Evolutionary conservation across 1,284 basidiomycete species (phyloP).

Genomic region (Ganoderma leucocontextum): DNA sequence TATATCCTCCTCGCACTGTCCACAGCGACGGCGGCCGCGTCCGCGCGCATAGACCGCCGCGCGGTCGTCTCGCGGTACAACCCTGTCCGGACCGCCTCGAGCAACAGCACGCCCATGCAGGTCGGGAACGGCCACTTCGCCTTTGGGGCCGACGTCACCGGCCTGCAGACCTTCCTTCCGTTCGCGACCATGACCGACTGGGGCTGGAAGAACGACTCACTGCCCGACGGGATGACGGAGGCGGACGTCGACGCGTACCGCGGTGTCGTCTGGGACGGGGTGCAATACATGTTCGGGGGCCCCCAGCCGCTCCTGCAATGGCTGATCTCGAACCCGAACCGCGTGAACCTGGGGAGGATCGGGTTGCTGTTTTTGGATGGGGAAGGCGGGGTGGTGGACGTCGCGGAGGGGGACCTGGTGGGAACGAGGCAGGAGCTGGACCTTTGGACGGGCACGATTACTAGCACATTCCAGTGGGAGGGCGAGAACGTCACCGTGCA

Average conservation of each 20-base stretch:
- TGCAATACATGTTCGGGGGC: constrained; percentile 63
- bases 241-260: constrained; percentile 56
- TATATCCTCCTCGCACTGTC: background rate
- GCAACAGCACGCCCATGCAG: constrained; percentile 60
- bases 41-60: constrained; percentile 38
- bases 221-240: constrained; percentile 53
- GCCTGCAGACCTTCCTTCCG: constrained; percentile 63
- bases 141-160: constrained; percentile 66
- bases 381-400: constrained; percentile 41
- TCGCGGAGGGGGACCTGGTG: constrained; percentile 51
- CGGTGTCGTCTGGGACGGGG: constrained; percentile 59
- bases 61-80: constrained; percentile 60
- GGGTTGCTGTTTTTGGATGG: constrained; percentile 53
- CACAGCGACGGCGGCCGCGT: background rate
- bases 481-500: constrained; percentile 48
- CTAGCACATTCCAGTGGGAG: constrained; percentile 52
- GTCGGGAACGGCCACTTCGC: constrained; percentile 71
- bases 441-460: constrained; percentile 62
- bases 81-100: constrained; percentile 58
- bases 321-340: constrained; percentile 66
- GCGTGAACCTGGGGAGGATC: constrained; percentile 61
- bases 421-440: constrained; percentile 54
- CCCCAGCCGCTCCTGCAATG: constrained; percentile 58
- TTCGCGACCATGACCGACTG: constrained; percentile 65
- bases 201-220: constrained; percentile 69